A percentile compares a stretch with the other conserved stretches of the same genome.
Conservation (phyloP, 2,329 filamentous ascomycete species). For the Paecilomyces formosus region DNA sequence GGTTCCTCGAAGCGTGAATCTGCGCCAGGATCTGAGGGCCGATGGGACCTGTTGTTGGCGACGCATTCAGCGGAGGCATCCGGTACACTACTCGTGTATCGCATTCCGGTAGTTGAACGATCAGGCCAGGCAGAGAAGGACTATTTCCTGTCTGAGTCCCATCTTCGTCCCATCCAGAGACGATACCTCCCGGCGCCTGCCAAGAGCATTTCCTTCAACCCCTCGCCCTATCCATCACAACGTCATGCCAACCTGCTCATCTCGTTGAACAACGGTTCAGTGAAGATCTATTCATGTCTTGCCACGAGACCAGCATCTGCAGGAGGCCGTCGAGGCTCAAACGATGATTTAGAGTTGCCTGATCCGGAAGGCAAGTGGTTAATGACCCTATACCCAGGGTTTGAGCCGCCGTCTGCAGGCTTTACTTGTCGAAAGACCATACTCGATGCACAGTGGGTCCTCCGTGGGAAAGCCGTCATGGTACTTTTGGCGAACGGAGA, state of each 20-base stretch:
- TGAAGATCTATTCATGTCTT: conserved; percentile 52
- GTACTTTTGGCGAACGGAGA: conserved; percentile 39
- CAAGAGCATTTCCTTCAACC: conserved; percentile 47
- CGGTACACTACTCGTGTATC: conserved; percentile 39
- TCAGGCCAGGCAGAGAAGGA: conserved; percentile 7
- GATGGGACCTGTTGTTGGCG: conserved; percentile 40
- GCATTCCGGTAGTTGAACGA: conserved; percentile 28
- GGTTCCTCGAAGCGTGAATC: conserved; percentile 9
- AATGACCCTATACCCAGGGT: conserved; percentile 36
- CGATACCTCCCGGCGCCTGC: conserved; percentile 44
- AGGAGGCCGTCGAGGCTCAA: conserved; percentile 21
- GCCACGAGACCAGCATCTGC: conserved; percentile 22
- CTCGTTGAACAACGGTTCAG: conserved; percentile 46
- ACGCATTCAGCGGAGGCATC: conserved; percentile 38
- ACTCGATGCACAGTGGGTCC: conserved; percentile 39
- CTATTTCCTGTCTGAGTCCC: conserved; percentile 25
- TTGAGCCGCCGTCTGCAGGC: conserved; percentile 23
- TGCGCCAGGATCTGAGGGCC: conserved; percentile 10
- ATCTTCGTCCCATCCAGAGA: conserved; percentile 38
- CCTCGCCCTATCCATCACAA: conserved; percentile 44
- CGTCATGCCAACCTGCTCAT: conserved; percentile 51
- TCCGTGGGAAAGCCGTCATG: conserved; percentile 37
- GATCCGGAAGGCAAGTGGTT: conserved; percentile 36
- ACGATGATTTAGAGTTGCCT: conserved; percentile 22
- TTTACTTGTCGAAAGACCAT: conserved; percentile 33